These are phyloP conservation scores for Karstenula rhodostoma DNA, from an alignment of 2,329 filamentous ascomycete species.

Conservation along the genomic window DNA sequence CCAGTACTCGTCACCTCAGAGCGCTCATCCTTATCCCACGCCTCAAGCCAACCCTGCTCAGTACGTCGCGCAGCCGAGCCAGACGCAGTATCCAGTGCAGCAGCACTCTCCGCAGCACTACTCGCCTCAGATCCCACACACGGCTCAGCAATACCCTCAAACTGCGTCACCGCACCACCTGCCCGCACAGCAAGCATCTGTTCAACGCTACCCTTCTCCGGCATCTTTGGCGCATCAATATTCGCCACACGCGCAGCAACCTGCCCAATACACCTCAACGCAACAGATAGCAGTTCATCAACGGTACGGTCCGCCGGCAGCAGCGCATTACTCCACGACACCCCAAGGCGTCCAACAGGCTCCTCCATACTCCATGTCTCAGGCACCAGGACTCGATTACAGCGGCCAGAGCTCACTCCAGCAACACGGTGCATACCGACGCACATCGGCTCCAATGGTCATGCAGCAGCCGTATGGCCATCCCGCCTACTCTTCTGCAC, in stretches of 20 bases:
- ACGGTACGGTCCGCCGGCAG: slow-evolving; percentile 30
- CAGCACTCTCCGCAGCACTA: slow-evolving; percentile 25
- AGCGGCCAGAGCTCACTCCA: slow-evolving; percentile 29
- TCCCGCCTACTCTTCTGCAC: slow-evolving; percentile 30
- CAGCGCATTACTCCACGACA: slow-evolving; percentile 29
- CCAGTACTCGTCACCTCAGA: slow-evolving; percentile 38
- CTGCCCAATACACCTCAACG: slow-evolving; percentile 21
- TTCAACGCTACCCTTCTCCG: slow-evolving; percentile 32
- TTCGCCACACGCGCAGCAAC: slow-evolving; percentile 23
- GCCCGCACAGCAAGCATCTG: slow-evolving; percentile 28
- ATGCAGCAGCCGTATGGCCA: slow-evolving; percentile 39
- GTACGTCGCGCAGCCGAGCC: slow-evolving; percentile 29
- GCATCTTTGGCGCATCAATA: slow-evolving; percentile 29
- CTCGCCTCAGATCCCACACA: slow-evolving; percentile 11
- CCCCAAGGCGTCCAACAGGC: slow-evolving; percentile 33
- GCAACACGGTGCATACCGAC: slow-evolving; percentile 36
- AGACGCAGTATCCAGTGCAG: slow-evolving; percentile 35
- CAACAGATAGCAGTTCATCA: slow-evolving; percentile 21
- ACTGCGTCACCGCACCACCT: slow-evolving; percentile 39
- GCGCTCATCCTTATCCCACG: slow-evolving; percentile 33
- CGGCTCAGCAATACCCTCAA: slow-evolving; percentile 31
- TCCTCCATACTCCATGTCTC: slow-evolving; percentile 36
- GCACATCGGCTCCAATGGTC: slow-evolving; percentile 42
- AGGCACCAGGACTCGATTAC: slow-evolving; percentile 34
- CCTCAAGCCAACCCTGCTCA: slow-evolving; percentile 27